phyloP scores from a whole-genome alignment of 148 eudicot genomes.

The Drosera capensis region DNA sequence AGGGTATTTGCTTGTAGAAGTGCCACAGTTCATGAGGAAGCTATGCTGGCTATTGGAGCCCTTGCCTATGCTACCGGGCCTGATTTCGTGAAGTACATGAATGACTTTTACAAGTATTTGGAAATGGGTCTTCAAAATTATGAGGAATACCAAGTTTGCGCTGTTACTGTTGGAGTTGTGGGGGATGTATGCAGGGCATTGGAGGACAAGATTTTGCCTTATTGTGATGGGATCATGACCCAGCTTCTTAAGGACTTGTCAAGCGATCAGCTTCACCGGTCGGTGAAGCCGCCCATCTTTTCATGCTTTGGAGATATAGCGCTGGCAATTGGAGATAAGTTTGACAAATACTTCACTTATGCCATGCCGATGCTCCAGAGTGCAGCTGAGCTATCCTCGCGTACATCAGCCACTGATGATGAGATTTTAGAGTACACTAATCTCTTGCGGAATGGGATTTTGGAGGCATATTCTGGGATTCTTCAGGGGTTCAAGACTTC shows the following conservation, averaged over 20 bases:
- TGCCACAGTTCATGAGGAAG: conserved; percentile 93
- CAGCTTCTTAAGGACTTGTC: conserved; percentile 84
- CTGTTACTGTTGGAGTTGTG: conserved; percentile 85
- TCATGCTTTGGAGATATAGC: conserved; percentile 91
- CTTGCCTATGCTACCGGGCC: conserved; percentile 76
- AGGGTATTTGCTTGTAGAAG: conserved; percentile 73
- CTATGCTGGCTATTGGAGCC: conserved; percentile 91
- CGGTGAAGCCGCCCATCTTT: conserved; percentile 93
- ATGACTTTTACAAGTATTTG: conserved; percentile 67
- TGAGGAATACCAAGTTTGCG: conserved; percentile 89
- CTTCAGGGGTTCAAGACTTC: conserved; percentile 87
- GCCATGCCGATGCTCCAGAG: conserved; percentile 95
- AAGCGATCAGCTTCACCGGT: conserved; percentile 75
- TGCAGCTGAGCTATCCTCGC: conserved; percentile 70
- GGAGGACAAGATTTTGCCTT: conserved; percentile 82
- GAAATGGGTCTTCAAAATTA: conserved; percentile 96
- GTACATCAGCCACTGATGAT: conserved; percentile 58
- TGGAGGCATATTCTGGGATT: conserved; percentile 87
- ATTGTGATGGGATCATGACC: conserved; percentile 91
- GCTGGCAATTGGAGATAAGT: conserved; percentile 80
- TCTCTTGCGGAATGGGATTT: conserved; percentile 66
- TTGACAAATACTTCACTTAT: conserved; percentile 78
- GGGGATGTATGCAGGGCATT: conserved; percentile 85
- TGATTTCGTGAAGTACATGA: conserved; percentile 67
- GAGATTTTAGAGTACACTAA: conserved; percentile 69